Percentiles rank a stretch among this genome's conserved stretches.
These are phyloP conservation scores for Kwoniella pini DNA, from an alignment of 768 basidiomycete genomes.

Conservation along the genomic window DNA sequence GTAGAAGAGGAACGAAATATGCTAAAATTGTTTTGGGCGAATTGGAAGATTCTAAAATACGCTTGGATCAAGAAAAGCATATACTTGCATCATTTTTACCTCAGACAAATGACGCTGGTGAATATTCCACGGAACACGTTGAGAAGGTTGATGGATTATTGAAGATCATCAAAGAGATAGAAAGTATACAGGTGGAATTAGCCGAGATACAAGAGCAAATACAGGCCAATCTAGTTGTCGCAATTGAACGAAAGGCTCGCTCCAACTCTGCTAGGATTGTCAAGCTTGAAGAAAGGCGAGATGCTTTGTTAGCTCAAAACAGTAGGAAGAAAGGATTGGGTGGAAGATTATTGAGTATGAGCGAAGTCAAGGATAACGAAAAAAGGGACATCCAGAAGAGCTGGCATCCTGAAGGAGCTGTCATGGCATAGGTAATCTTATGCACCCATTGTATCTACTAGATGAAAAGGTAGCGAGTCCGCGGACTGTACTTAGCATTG, in stretches of 20 bases:
- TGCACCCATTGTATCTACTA: too few species aligned
- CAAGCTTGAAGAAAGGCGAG: slow-evolving; percentile 11
- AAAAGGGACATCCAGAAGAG: background rate
- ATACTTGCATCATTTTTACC: background rate
- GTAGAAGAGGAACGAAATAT: background rate
- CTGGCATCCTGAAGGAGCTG: background rate
- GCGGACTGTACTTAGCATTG: too few species aligned
- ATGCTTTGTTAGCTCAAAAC: slow-evolving; percentile 2
- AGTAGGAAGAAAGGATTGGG: slow-evolving; percentile 5
- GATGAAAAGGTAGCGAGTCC: too few species aligned
- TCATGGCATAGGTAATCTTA: background rate
- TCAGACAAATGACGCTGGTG: background rate
- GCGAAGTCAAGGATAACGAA: background rate
- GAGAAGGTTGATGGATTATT: background rate
- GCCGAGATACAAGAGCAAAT: slow-evolving; percentile 7
- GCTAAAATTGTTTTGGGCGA: background rate
- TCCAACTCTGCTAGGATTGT: slow-evolving; percentile 9
- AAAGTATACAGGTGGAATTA: background rate
- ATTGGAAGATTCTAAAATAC: background rate
- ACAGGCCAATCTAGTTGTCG: slow-evolving; percentile 7
- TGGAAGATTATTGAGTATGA: background rate
- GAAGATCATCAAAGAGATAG: background rate
- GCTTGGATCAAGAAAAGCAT: slow-evolving; percentile 9
- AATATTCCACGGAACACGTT: background rate
- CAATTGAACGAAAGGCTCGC: slow-evolving; percentile 5